A percentile compares a stretch with the other conserved stretches of the same genome.
Evolutionary conservation across 2,329 filamentous ascomycete species (phyloP).

Genomic region (Epicoccum sorghinum): DNA sequence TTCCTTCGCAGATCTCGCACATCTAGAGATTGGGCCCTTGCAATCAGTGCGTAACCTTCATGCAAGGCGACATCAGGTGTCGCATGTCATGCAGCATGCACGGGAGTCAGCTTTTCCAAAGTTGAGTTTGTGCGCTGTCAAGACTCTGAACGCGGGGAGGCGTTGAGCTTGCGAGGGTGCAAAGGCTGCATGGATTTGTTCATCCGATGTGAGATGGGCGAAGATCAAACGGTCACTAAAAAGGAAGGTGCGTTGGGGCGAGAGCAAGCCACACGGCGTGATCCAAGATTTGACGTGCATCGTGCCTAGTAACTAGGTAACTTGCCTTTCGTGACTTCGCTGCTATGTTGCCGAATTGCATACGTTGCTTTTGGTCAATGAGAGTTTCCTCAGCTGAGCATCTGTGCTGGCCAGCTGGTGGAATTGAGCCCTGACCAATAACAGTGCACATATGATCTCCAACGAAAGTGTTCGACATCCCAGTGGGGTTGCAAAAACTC

Average conservation of each 20-base stretch:
- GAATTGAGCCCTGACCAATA: constrained; percentile 12
- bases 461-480: constrained; percentile 25
- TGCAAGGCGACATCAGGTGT: constrained; percentile 14
- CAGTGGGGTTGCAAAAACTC: constrained; percentile 25
- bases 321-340: not conserved
- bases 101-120: constrained; percentile 4
- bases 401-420: constrained; percentile 1
- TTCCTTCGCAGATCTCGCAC: constrained; percentile 4
- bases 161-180: constrained; percentile 4
- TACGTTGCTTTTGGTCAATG: constrained; percentile 10
- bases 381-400: constrained; percentile 10
- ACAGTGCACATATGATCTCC: constrained; percentile 26
- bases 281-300: constrained; percentile 15
- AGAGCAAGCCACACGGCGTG: constrained; percentile 17
- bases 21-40: constrained; percentile 9
- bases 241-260: constrained; percentile 21
- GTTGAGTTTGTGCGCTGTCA: constrained; percentile 9
- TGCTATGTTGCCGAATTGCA: not conserved
- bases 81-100: not conserved
- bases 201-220: constrained; percentile 12
- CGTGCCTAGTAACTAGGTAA: constrained; percentile 2
- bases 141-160: constrained; percentile 6
- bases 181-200: constrained; percentile 12
- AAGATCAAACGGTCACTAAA: constrained; percentile 19
- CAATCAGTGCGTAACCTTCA: constrained; percentile 7